phyloP scores from a whole-genome alignment of 768 basidiomycete species.

The Naematelia aurantialba region DNA sequence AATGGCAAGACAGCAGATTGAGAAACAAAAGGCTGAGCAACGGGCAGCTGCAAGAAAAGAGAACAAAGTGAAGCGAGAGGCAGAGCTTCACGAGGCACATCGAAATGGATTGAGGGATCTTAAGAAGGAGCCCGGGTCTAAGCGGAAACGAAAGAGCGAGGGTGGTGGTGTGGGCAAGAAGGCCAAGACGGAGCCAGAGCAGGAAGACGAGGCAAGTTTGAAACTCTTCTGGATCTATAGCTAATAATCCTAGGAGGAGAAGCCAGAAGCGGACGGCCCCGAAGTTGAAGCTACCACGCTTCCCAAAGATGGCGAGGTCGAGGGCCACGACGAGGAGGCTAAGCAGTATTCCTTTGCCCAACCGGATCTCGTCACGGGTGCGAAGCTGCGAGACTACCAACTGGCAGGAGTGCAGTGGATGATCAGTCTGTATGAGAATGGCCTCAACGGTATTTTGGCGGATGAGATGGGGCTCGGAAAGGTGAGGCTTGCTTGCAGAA shows the following conservation, averaged over 20 bases:
- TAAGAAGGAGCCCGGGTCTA: constrained; percentile 11
- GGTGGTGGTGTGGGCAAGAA: constrained; percentile 26
- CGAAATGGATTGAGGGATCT: constrained; percentile 22
- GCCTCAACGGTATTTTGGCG: constrained; percentile 56
- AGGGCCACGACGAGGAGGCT: constrained; percentile 14
- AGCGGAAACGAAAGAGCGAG: constrained; percentile 27
- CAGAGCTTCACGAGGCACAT: neutral
- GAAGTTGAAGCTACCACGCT: constrained; percentile 15
- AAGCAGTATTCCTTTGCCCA: constrained; percentile 55
- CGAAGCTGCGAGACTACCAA: constrained; percentile 81
- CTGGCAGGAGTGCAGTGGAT: constrained; percentile 94
- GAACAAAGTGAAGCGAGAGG: constrained; percentile 44
- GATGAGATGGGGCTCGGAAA: constrained; percentile 94
- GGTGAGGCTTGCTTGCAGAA: constrained; percentile 18
- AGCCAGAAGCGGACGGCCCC: constrained; percentile 9
- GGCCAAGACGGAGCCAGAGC: constrained; percentile 27
- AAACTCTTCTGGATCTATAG: neutral
- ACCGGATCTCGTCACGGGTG: constrained; percentile 76
- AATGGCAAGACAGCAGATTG: constrained; percentile 59
- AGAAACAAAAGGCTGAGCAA: constrained; percentile 41
- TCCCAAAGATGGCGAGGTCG: constrained; percentile 18
- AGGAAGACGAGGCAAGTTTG: constrained; percentile 5
- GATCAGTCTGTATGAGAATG: constrained; percentile 76
- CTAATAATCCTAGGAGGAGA: constrained; percentile 23
- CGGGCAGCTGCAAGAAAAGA: constrained; percentile 32